Evolutionary conservation across 2,329 filamentous ascomycete species (phyloP), one percentile per base, ranked within the genome.

Genomic region (Pestalotiopsis sp.): DNA sequence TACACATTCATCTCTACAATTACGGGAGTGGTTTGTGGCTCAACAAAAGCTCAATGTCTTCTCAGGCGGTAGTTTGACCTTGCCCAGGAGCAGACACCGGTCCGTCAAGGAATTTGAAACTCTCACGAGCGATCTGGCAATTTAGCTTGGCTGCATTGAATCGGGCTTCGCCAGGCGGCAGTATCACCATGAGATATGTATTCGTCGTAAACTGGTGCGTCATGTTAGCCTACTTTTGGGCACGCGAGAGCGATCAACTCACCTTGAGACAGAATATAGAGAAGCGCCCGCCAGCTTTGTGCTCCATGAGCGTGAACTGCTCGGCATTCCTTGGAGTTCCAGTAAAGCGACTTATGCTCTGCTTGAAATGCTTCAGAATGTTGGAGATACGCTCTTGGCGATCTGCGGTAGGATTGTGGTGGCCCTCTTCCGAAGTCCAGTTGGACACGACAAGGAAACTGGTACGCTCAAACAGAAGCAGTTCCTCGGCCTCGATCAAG

Each of bases 321-420:
- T 94, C 93, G 4, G 91, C 91, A 72, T 92, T 93, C 66, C 92
- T 91, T n/a, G 92, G 92, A 31, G 92, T 92, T 63, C 92, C 92
- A 1, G 92, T 94, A 80, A 93, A 94, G 74, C 92, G 90, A 68
- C 89, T 91, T 70, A 89, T 88, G 72, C 85, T 89, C 83, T 98
- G 95, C 84, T 98, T 99, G 85, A 98, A 98, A 69, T 95, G 95
- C 83, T 99, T 99, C 82, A 99, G 92, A 77, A 99, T 98, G 80
- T 97, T 98, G 71, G 92, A 96, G 77, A 99, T 93, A 74, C 87
- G 92, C 85, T 99, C 96, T 75, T 97, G 94, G 2, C 96, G 92
- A 81, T 99, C 96, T 65, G 92, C 92, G 71, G 93, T 97, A 1
- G 96, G 95, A 79, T 99, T 99, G 65, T 89, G 82, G 45, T 87